phyloP scores from a whole-genome alignment of 2,329 filamentous ascomycete genomes.

The Pseudogymnoascus verrucosus region DNA sequence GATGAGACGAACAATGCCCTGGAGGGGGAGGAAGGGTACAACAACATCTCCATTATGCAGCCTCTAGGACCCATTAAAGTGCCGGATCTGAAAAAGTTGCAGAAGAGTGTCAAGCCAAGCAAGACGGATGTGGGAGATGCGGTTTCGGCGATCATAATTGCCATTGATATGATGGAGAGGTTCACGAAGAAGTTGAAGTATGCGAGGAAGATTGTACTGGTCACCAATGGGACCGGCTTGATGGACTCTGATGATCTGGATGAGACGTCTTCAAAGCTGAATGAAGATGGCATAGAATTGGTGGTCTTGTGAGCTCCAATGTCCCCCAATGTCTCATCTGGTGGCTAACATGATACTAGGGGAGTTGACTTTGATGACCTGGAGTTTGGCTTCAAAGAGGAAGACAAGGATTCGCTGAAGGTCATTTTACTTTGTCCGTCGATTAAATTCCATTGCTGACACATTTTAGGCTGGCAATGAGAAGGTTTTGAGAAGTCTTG shows the following conservation, averaged over 20 bases:
- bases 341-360: slow-evolving; percentile 35
- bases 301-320: slow-evolving; percentile 58
- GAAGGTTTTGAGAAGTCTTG: slow-evolving; percentile 52
- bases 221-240: slow-evolving; percentile 70
- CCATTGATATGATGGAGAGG: slow-evolving; percentile 73
- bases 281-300: slow-evolving; percentile 68
- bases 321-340: not conserved
- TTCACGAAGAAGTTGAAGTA: slow-evolving; percentile 79
- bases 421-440: slow-evolving; percentile 30
- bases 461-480: slow-evolving; percentile 60
- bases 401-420: slow-evolving; percentile 69
- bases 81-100: slow-evolving; percentile 59
- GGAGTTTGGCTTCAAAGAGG: slow-evolving; percentile 87
- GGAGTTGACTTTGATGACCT: slow-evolving; percentile 90
- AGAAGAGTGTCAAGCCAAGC: slow-evolving; percentile 57
- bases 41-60: slow-evolving; percentile 75
- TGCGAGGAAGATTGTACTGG: slow-evolving; percentile 69
- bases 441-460: slow-evolving; percentile 15
- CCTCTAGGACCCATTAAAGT: slow-evolving; percentile 53
- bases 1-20: slow-evolving; percentile 67
- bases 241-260: slow-evolving; percentile 67
- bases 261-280: slow-evolving; percentile 65
- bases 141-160: slow-evolving; percentile 79
- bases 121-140: slow-evolving; percentile 66
- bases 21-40: slow-evolving; percentile 62